Conservation (phyloP, 139 green algal species). For the Picochlorum sp. region DNA sequence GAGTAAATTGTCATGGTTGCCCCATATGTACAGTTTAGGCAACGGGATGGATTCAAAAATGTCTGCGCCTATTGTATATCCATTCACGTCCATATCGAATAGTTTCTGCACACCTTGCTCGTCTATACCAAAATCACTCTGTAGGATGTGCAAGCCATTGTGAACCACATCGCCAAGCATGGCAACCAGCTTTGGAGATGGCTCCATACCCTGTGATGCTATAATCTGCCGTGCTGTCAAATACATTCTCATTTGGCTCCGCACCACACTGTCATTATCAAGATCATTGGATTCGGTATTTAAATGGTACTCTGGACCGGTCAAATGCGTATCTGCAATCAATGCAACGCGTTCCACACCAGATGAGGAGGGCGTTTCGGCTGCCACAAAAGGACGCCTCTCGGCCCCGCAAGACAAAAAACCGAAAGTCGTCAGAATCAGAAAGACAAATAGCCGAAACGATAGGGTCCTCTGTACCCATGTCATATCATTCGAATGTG, state of each 20-base stretch:
- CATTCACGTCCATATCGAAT: not conserved
- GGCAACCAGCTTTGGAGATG: not conserved
- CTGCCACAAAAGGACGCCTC: too few species aligned
- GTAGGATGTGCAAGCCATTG: not conserved
- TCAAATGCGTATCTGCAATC: not conserved
- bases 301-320: not conserved
- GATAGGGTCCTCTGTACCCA: too few species aligned
- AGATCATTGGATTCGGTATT: not conserved
- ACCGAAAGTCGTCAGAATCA: too few species aligned
- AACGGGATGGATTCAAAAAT: not conserved
- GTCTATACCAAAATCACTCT: not conserved
- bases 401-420: too few species aligned
- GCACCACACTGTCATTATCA: not conserved
- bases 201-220: not conserved
- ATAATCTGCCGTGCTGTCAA: not conserved
- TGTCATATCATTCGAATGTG: too few species aligned
- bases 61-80: not conserved
- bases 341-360: too few species aligned
- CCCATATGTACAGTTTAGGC: not conserved
- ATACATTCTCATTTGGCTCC: constrained; percentile 4
- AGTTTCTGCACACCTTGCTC: not conserved
- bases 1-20: not conserved
- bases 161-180: constrained; percentile 1
- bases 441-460: too few species aligned
- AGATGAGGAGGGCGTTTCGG: too few species aligned